Evolutionary conservation across 176 grass and related monocot species (phyloP).

Genomic region (Oryza meridionalis): DNA sequence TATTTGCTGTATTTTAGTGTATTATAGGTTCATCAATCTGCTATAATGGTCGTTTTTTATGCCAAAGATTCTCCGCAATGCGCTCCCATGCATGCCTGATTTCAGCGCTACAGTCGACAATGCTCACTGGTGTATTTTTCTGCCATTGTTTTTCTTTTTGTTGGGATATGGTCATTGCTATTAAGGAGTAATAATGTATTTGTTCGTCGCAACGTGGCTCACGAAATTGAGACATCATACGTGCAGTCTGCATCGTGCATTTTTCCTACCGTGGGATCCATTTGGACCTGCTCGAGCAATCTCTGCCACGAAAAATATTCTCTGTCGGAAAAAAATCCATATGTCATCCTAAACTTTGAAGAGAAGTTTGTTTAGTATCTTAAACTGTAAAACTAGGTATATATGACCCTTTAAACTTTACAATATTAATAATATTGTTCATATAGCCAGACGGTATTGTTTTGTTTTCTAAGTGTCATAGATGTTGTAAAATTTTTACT

Average conservation of each 20-base stretch:
- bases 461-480: too few species aligned
- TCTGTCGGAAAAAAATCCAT: background rate
- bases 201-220: background rate
- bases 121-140: background rate
- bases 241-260: background rate
- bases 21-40: conserved; percentile 14
- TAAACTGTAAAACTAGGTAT: too few species aligned
- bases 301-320: background rate
- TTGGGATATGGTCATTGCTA: background rate
- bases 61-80: background rate
- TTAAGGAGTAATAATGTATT: background rate
- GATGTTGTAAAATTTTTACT: too few species aligned
- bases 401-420: too few species aligned
- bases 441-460: too few species aligned
- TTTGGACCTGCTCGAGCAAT: background rate
- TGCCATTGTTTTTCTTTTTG: background rate
- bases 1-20: background rate
- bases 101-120: background rate
- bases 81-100: background rate
- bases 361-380: too few species aligned
- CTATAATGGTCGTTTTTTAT: background rate
- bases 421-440: too few species aligned
- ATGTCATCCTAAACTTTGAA: too few species aligned
- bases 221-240: conserved; percentile 1
- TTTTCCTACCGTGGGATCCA: background rate